Evolutionary conservation across 2,329 filamentous ascomycete species (phyloP), one percentile per base, ranked within the genome.

Genomic region (Pseudogymnoascus sp.): DNA sequence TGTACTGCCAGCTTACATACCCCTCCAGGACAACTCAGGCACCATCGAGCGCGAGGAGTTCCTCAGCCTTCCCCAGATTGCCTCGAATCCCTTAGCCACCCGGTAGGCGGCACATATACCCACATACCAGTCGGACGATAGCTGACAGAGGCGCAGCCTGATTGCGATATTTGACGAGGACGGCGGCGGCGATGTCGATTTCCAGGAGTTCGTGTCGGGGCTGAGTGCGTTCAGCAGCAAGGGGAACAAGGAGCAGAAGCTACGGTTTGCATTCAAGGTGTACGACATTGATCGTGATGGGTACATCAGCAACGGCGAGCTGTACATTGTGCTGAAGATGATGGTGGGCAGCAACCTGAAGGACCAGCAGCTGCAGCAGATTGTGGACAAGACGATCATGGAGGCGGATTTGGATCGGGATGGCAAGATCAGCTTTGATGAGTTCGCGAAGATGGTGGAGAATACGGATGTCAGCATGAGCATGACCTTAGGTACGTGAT

Each of bases 331-430:
- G 72, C 83, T 99, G 72, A 99, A 99, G 89, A 99, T 99, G 94
- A 99, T 99, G 94, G 94, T 99, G 60, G 94, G 94, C 64, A 97
- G 90, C 80, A 99, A 99, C 77, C 80, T 99, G 72, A 99, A 99
- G 83, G 94, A 99, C 76, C 91, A 97, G 78, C 94, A 99, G 79
- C 79, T 99, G 75, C 94, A 99, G 80, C 94, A 93, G 85, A 99
- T 99, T 75, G 94, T 99, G 69, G 94, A 99, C 81, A 99, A 99
- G 86, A 99, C 94, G 64, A 97, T 99, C 75, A 97, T 97, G 94
- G 94, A 99, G 80, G 94, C 94, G 58, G 94, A 99, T 77, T 83
- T 92, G 69, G 94, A 99, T 77, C 87, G 87, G 65, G 94, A 99
- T 75, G 94, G 94, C 72, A 96, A 95, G 83, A 97, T 99, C 76